Percentiles rank a stretch among this genome's conserved stretches.
These are phyloP conservation scores for Rhodotorula kratochvilovae DNA, from an alignment of 768 basidiomycete genomes.

Conservation along the genomic window DNA sequence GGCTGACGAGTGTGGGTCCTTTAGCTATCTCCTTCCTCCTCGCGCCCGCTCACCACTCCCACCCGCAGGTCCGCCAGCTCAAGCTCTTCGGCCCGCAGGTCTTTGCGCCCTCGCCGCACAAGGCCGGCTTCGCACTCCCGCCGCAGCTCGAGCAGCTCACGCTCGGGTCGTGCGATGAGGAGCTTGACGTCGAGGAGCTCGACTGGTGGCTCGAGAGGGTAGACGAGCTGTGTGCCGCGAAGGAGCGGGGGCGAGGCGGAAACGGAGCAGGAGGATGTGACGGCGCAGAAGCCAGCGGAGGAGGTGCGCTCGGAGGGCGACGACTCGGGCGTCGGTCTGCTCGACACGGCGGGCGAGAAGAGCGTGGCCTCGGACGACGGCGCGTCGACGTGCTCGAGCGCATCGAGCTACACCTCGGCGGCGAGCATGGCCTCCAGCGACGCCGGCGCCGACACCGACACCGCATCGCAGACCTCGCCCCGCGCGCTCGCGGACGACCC, in stretches of 20 bases:
- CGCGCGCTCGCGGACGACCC: no score
- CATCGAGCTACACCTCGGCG: not conserved
- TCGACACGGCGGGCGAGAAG: not conserved
- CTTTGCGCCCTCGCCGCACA: not conserved
- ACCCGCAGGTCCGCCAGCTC: not conserved
- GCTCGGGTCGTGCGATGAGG: not conserved
- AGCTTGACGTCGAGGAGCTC: not conserved
- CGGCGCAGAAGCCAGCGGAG: not conserved
- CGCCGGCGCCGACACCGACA: not conserved
- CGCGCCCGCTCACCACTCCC: not conserved
- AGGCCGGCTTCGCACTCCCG: not conserved
- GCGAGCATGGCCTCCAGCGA: not conserved
- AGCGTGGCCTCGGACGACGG: not conserved
- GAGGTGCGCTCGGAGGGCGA: not conserved
- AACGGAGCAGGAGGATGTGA: not conserved
- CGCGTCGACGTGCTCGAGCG: not conserved
- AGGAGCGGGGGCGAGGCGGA: not conserved
- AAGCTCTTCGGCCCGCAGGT: constrained; percentile 3
- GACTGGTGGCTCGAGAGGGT: constrained; percentile 5
- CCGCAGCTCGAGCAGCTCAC: constrained; percentile 4
- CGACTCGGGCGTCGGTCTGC: no score
- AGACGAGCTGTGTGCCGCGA: not conserved
- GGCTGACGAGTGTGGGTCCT: constrained; percentile 1
- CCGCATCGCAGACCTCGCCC: not conserved
- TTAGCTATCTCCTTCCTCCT: not conserved